A percentile compares a stretch with the other conserved stretches of the same genome.
These are phyloP conservation scores for Letharia columbiana DNA, from an alignment of 495 filamentous ascomycete genomes.

Conservation along the genomic window DNA sequence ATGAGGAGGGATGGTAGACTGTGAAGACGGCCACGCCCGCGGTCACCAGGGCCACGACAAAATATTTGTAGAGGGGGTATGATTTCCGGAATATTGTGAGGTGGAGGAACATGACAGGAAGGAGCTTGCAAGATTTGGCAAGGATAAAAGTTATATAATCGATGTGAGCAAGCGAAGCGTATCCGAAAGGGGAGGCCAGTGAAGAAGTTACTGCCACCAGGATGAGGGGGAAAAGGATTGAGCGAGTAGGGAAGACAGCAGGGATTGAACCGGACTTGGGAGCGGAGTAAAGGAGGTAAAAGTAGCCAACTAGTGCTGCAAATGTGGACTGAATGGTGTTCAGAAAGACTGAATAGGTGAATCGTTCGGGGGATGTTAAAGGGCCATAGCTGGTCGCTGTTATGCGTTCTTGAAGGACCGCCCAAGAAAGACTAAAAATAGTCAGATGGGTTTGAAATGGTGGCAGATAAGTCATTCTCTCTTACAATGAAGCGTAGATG, in stretches of 20 bases:
- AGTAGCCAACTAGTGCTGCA: conserved; percentile 68
- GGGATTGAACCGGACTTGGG: conserved; percentile 47
- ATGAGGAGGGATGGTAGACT: conserved; percentile 65
- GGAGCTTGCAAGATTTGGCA: conserved; percentile 93
- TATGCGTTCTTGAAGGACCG: conserved; percentile 91
- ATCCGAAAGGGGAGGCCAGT: conserved; percentile 89
- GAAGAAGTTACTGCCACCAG: conserved; percentile 81
- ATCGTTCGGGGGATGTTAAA: conserved; percentile 46
- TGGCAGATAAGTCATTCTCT: conserved; percentile 12
- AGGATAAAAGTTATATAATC: conserved; percentile 99
- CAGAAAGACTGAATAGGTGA: conserved; percentile 87
- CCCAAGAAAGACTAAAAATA: conserved; percentile 75
- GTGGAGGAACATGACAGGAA: conserved; percentile 95
- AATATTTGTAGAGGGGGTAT: conserved; percentile 95
- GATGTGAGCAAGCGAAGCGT: conserved; percentile 85
- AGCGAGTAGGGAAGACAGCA: conserved; percentile 61
- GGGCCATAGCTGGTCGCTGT: conserved; percentile 85
- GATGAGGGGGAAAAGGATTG: conserved; percentile 68
- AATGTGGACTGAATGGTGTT: conserved; percentile 94
- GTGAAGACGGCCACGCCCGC: conserved; percentile 92
- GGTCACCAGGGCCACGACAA: conserved; percentile 83
- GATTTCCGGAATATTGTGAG: conserved; percentile 81
- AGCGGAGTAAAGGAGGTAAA: conserved; percentile 68
- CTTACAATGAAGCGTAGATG: conserved; percentile 94
- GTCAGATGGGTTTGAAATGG: conserved; percentile 8